Percentiles rank a stretch among this genome's conserved stretches.
Evolutionary conservation across 2,329 filamentous ascomycete genomes (phyloP).

Genomic region (Cryphonectria radicalis): DNA sequence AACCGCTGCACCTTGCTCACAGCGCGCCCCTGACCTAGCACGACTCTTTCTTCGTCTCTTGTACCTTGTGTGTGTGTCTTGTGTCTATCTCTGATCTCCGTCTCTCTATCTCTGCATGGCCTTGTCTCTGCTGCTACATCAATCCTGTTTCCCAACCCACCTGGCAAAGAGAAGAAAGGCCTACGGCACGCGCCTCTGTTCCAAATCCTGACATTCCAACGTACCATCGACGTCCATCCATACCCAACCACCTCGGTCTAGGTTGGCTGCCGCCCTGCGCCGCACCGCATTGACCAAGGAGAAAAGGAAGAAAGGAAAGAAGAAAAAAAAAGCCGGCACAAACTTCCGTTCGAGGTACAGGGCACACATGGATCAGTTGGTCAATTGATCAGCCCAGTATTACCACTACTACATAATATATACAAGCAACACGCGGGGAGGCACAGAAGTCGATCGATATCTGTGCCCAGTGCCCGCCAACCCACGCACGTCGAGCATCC

Average conservation of each 20-base stretch:
- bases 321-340: background rate
- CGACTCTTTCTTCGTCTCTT: background rate
- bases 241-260: background rate
- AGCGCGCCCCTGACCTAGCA: background rate
- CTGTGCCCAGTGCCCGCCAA: background rate
- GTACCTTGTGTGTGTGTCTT: background rate
- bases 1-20: conserved; percentile 9
- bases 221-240: background rate
- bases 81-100: background rate
- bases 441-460: conserved; percentile 5
- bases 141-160: background rate
- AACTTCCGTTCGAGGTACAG: background rate
- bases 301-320: no score
- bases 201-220: background rate
- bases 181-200: background rate
- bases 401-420: background rate
- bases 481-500: background rate
- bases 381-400: background rate
- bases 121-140: conserved; percentile 1
- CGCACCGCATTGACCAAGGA: background rate
- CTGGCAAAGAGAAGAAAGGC: background rate
- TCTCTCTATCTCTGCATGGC: background rate
- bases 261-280: background rate
- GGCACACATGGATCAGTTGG: background rate
- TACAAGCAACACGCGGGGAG: background rate